phyloP scores from a whole-genome alignment of 106 monocot species.

The Xerophyta viscosa region DNA sequence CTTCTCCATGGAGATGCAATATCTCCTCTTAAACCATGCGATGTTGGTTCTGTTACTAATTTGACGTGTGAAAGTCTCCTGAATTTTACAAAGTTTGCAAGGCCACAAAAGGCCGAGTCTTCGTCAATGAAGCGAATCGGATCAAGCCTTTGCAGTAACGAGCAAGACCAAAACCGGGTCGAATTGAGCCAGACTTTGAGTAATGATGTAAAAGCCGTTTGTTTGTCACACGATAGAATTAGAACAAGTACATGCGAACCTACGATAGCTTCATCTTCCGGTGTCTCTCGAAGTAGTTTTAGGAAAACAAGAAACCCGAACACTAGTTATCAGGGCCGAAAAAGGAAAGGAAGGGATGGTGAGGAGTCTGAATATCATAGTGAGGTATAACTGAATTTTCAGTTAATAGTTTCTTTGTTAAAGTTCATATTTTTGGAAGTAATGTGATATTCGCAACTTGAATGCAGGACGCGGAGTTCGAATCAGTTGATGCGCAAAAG shows the following conservation, averaged over 20 bases:
- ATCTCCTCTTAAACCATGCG: constrained; percentile 29
- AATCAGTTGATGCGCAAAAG: constrained; percentile 37
- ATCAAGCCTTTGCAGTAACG: constrained; percentile 41
- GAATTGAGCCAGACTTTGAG: constrained; percentile 12
- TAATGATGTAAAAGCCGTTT: constrained; percentile 1
- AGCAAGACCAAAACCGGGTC: constrained; percentile 20
- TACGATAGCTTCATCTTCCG: constrained; percentile 40
- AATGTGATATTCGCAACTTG: no score
- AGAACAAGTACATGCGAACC: constrained; percentile 18
- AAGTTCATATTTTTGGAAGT: not conserved
- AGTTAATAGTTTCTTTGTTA: not conserved
- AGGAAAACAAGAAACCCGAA: constrained; percentile 22
- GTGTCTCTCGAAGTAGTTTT: constrained; percentile 38
- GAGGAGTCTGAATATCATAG: constrained; percentile 61
- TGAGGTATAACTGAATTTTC: constrained; percentile 38
- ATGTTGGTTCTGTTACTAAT: not conserved
- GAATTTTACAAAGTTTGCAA: constrained; percentile 42
- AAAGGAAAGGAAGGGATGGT: constrained; percentile 51
- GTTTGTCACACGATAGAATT: constrained; percentile 4
- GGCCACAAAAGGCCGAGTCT: constrained; percentile 6
- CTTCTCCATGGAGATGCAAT: constrained; percentile 1
- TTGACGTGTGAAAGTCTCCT: constrained; percentile 3
- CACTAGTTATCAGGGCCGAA: constrained; percentile 15
- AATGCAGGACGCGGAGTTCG: constrained; percentile 55
- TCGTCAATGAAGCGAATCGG: constrained; percentile 29